phyloP scores from a whole-genome alignment of 1,284 basidiomycete species.

The Melampsora americana region DNA sequence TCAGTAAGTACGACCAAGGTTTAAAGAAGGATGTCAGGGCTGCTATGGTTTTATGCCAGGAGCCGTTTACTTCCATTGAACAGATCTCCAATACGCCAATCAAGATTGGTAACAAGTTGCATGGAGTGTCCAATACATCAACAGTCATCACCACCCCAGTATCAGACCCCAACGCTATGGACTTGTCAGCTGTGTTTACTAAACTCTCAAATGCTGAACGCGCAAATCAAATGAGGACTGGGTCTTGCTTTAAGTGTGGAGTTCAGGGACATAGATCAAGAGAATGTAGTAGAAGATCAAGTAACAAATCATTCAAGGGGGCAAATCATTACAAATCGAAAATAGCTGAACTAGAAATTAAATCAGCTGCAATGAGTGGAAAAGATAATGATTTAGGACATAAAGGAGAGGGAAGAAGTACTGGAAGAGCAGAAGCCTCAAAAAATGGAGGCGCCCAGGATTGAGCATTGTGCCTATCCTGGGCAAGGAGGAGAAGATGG shows the following conservation, averaged over 20 bases:
- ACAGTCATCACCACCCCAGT: background rate
- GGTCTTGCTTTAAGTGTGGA: background rate
- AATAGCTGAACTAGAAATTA: background rate
- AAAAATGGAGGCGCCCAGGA: background rate
- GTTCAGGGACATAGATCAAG: background rate
- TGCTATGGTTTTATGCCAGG: too few relatives aligned
- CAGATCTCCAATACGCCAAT: too few relatives aligned
- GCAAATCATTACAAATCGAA: background rate
- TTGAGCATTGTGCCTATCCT: constrained; percentile 4
- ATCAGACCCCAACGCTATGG: background rate
- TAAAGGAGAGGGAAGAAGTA: background rate
- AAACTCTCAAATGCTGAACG: background rate
- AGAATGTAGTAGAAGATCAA: background rate
- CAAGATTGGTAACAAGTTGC: constrained; percentile 16
- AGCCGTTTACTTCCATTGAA: too few relatives aligned
- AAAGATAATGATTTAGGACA: background rate
- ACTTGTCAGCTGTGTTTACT: background rate
- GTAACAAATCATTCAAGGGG: background rate
- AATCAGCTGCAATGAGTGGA: background rate
- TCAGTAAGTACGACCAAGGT: background rate
- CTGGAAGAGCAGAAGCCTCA: background rate
- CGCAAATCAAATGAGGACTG: background rate
- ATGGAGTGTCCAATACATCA: background rate
- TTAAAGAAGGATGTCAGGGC: too few relatives aligned
- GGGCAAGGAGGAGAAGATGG: background rate